Conservation (phyloP, 768 basidiomycete species). For the Hydnum rufescens region DNA sequence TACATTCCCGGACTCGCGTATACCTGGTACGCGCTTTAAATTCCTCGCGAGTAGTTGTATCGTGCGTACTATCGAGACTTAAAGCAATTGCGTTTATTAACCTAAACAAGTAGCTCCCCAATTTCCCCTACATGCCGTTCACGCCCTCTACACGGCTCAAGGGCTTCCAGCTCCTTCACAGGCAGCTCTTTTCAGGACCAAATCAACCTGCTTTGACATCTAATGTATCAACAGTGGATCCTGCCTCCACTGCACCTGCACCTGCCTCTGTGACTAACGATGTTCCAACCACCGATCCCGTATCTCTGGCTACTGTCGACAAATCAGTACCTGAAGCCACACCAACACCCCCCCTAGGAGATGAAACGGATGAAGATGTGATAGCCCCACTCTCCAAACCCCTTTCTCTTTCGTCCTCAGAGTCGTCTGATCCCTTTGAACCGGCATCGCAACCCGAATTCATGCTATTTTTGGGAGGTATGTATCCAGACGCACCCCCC, state of each 20-base stretch:
- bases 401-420: background rate
- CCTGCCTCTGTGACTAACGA: slow-evolving; percentile 21
- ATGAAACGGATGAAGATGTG: background rate
- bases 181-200: slow-evolving; percentile 21
- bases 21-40: slow-evolving; percentile 34
- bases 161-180: slow-evolving; percentile 38
- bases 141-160: slow-evolving; percentile 29
- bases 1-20: slow-evolving; percentile 54
- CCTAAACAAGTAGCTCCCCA: slow-evolving; percentile 24
- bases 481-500: background rate
- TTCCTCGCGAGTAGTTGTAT: slow-evolving; percentile 52
- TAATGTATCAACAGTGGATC: background rate
- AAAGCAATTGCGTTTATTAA: background rate
- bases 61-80: slow-evolving; percentile 7
- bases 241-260: slow-evolving; percentile 1
- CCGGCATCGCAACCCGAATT: slow-evolving; percentile 19
- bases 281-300: background rate
- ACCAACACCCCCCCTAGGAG: too few species aligned
- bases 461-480: slow-evolving; percentile 40
- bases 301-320: background rate
- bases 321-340: background rate
- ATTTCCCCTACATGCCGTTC: slow-evolving; percentile 50
- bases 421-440: background rate
- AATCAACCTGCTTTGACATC: background rate
- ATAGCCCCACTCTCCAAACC: background rate